Conservation (phyloP, 192 early-diverging fungal species). For the Entomortierella beljakovae region DNA sequence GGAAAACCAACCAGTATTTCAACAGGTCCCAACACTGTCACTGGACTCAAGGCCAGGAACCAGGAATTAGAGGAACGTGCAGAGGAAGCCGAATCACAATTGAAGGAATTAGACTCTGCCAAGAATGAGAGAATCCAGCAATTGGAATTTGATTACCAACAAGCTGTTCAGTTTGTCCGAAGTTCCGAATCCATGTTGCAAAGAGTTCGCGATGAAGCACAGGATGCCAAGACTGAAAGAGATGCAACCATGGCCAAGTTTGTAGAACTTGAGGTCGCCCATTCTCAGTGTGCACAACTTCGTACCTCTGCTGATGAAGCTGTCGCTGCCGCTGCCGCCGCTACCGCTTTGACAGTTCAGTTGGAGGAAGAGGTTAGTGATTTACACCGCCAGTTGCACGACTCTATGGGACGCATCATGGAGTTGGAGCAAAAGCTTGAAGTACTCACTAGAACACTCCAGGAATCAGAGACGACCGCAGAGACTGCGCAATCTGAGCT, state of each 20-base stretch:
- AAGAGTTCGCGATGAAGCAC: constrained; percentile 51
- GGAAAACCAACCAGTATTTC: constrained; percentile 2
- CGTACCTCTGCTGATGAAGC: background rate
- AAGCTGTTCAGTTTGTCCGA: constrained; percentile 53
- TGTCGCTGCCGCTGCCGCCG: constrained; percentile 3
- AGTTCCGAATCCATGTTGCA: constrained; percentile 54
- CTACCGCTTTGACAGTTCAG: constrained; percentile 5
- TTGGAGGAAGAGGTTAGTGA: constrained; percentile 35
- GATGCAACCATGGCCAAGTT: constrained; percentile 2
- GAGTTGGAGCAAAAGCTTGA: constrained; percentile 49
- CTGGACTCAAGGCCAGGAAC: constrained; percentile 23
- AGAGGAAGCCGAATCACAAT: constrained; percentile 26
- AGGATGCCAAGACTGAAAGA: constrained; percentile 18
- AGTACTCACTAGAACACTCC: constrained; percentile 9
- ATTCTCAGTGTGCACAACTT: constrained; percentile 7
- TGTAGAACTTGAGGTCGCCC: constrained; percentile 16
- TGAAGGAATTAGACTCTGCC: constrained; percentile 21
- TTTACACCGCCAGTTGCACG: constrained; percentile 41
- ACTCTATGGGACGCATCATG: constrained; percentile 41
- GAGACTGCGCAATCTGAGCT: constrained; percentile 22
- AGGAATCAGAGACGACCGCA: constrained; percentile 22
- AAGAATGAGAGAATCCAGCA: constrained; percentile 53
- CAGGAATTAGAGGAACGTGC: constrained; percentile 38
- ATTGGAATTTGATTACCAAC: constrained; percentile 59
- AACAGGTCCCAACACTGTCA: constrained; percentile 11